Evolutionary conservation across 106 monocot species (phyloP).

Genomic region (Dioscorea dumetorum): DNA sequence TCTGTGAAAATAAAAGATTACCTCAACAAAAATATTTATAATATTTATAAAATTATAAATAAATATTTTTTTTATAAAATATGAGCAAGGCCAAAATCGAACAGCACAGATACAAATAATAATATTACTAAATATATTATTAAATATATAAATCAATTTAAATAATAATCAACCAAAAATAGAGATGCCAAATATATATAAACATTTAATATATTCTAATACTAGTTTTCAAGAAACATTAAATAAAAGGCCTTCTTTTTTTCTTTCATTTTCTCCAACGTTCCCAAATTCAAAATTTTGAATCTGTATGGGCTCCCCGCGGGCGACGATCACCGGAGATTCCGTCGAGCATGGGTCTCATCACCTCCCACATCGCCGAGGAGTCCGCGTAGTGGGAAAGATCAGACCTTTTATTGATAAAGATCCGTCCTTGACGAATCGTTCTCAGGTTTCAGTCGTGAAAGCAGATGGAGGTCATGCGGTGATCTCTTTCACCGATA

Average conservation of each 20-base stretch:
- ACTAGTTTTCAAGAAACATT: not conserved
- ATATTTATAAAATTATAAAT: no score
- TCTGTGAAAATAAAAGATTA: no score
- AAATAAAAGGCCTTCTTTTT: not conserved
- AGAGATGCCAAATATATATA: no score
- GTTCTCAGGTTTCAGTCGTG: not conserved
- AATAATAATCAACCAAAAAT: no score
- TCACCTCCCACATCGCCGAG: not conserved
- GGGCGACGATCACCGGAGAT: no score
- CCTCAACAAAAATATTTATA: no score
- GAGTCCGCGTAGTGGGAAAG: constrained; percentile 26
- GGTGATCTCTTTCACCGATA: constrained; percentile 3
- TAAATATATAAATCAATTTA: no score
- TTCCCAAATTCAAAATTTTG: not conserved
- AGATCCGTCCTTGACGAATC: not conserved
- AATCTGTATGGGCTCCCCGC: not conserved
- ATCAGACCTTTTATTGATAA: constrained; percentile 11
- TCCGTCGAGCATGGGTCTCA: not conserved
- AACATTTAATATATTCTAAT: no score
- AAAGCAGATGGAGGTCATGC: constrained; percentile 4
- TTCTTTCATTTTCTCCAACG: not conserved
- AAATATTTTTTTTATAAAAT: no score
- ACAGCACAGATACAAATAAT: no score
- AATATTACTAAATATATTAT: no score
- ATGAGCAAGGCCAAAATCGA: no score